phyloP scores from a whole-genome alignment of 1,284 basidiomycete genomes.

The Naganishia sp. region DNA sequence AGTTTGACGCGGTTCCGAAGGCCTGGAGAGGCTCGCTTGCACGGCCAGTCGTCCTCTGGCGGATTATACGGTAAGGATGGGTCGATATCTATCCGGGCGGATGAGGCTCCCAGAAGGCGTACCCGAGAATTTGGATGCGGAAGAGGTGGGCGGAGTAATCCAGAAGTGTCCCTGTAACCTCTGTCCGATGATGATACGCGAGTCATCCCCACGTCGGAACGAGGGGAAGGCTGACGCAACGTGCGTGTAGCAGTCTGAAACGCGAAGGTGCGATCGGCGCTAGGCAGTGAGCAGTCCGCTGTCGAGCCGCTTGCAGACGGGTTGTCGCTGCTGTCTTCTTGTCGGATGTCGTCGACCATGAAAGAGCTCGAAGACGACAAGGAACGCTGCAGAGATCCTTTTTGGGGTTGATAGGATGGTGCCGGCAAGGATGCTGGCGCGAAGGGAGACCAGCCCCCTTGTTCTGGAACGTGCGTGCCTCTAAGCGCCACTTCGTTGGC shows the following conservation, averaged over 20 bases:
- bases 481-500: too few relatives aligned
- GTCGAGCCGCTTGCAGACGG: neutral
- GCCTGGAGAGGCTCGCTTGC: neutral
- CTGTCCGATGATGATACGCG: neutral
- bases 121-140: neutral
- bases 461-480: too few relatives aligned
- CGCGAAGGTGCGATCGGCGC: slow-evolving; percentile 15
- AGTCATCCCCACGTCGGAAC: neutral
- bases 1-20: slow-evolving; percentile 2
- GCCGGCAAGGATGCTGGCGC: neutral
- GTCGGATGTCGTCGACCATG: too few relatives aligned
- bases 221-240: neutral
- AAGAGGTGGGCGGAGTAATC: neutral
- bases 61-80: neutral
- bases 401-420: neutral
- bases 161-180: neutral
- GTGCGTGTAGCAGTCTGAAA: neutral
- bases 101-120: neutral
- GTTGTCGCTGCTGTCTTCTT: neutral
- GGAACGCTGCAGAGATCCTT: slow-evolving; percentile 9
- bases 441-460: neutral
- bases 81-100: slow-evolving; percentile 1
- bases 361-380: neutral
- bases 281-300: neutral
- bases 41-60: neutral